Base-by-base conservation (phyloP, 2,329 filamentous ascomycete genomes). In the Penicillium paneum region DNA sequence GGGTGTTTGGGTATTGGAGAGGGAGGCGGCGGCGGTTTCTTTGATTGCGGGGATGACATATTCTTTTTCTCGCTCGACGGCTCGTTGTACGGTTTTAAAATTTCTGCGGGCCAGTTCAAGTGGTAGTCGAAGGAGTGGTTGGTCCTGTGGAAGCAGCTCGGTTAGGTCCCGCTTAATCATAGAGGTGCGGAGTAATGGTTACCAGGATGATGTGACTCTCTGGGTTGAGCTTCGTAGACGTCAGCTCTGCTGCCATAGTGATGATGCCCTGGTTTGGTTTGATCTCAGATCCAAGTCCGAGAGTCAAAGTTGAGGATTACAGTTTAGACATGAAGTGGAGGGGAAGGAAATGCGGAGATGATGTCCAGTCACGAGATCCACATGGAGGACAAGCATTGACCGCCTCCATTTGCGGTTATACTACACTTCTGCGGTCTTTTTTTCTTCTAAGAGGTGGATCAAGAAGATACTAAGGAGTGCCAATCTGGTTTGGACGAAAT, bases 81-180 rank as follows among this genome's bases (percentile, higher is more conserved):
- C 67, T 40, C 75, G 71, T 61, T 75, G 78, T 40, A 87, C 85
- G 3, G 87, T 85, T 67, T 96, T 94, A 76, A 97, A 95, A 76
- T 96, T 97, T 72, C 94, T 93, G 52, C 91, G 88, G 21, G 95
- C 86, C 54, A 97, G 88, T 71, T 97, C 94, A 74, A 93, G 88
- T 17, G 94, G 94, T 21, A 97, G 85, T 32, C 92, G 91, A 63
- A 99, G 85, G 62, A 97, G 88, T 4, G 93, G 89, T 82, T 97
- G 93, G 70, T 99, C 94, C 91, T 93, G 42, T 28, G 38, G 7
- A 21, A 19, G 41, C 34, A 38, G 50, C 21, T 52, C 34, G 39
- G 41, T 60, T 26, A 49, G 47, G 38, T 19, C 29, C 28, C 50
- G 55, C 52, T 46, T 57, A 48, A 40, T 52, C 45, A 50, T 49